Evolutionary conservation across 306 rosid species (phyloP), one percentile per base, ranked within the genome.

Genomic region (Vicia sativa): DNA sequence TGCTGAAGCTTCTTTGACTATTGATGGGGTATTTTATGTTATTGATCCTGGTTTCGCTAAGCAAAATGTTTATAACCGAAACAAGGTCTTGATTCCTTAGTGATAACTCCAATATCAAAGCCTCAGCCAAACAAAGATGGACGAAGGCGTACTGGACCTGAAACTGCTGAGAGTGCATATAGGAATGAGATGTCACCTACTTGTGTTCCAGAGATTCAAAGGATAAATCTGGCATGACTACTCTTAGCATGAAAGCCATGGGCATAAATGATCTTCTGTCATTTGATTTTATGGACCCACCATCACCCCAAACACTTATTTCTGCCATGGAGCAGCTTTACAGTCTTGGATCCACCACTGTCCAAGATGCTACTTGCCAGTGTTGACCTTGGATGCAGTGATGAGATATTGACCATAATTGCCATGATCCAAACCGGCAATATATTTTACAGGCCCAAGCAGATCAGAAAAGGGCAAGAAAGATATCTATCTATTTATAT

Each of bases 341-440:
- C 66, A 87, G 91, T 78, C 84, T 91, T 58, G 97, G 97, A 91
- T 61, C 97, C 96, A 12, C 96, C 97, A 2, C 66, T 88, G 61
- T 83, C 96, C 13, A 91, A 91, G 78, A 91, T 91, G 97, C 75
- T 91, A 39, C 89, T 91, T 43, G 96, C 96, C 26, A 91, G 96
- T 64, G 96, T 87, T 59, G 95, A 89, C 78, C 96, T 91, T 64
- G 96, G 97, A 69, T 89, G 97, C 79, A 91, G 96, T 74, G 95
- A 89, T 64, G 96, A 91, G 74, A 91, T 91, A 60, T 80, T 91
- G 85, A 89, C 95, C 18, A 87, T 91, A 65, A 89, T 87, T 74
- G 87, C 97, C 53, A 89, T 91, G 97, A 84, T 91, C 73, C 89
- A 83, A 74, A 89, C 97, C 0, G 97, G 97, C 18, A 89, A 89